Conservation (phyloP, 768 basidiomycete genomes). For the Gymnopilus junonius region DNA sequence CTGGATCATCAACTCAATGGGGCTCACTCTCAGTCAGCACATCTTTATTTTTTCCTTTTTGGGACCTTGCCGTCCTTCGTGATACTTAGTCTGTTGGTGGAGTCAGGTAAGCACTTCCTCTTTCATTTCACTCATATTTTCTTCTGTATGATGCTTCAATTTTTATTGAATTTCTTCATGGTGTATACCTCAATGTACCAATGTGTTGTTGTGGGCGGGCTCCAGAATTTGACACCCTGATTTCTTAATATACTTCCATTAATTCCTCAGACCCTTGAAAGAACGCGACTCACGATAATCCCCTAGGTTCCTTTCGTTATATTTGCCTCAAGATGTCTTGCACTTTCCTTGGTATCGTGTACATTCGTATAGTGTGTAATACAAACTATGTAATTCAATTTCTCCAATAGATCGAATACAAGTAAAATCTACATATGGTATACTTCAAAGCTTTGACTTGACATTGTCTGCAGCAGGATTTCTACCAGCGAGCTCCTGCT, state of each 20-base stretch:
- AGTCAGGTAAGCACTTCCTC: conserved; percentile 17
- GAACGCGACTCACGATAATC: background rate
- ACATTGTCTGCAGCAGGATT: conserved; percentile 38
- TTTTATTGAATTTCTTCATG: conserved; percentile 91
- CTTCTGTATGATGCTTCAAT: conserved; percentile 57
- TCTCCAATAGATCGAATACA: background rate
- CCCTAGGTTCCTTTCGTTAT: background rate
- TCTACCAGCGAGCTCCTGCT: conserved; percentile 51
- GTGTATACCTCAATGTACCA: conserved; percentile 63
- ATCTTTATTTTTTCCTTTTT: conserved; percentile 54
- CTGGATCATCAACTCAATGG: conserved; percentile 80
- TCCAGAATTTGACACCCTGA: conserved; percentile 79
- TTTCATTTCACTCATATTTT: conserved; percentile 19
- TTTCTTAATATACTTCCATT: background rate
- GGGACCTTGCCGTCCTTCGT: conserved; percentile 56
- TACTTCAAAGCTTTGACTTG: conserved; percentile 37
- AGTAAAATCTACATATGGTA: background rate
- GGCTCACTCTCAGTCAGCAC: conserved; percentile 86
- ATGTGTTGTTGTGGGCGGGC: conserved; percentile 54
- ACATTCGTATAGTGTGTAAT: conserved; percentile 2
- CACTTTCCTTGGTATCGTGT: background rate
- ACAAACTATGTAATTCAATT: background rate
- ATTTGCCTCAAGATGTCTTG: background rate
- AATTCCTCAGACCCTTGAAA: background rate
- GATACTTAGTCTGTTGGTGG: background rate